Base-by-base conservation (phyloP, 257 asterid genomes). In the Nicotiana tomentosiformis region DNA sequence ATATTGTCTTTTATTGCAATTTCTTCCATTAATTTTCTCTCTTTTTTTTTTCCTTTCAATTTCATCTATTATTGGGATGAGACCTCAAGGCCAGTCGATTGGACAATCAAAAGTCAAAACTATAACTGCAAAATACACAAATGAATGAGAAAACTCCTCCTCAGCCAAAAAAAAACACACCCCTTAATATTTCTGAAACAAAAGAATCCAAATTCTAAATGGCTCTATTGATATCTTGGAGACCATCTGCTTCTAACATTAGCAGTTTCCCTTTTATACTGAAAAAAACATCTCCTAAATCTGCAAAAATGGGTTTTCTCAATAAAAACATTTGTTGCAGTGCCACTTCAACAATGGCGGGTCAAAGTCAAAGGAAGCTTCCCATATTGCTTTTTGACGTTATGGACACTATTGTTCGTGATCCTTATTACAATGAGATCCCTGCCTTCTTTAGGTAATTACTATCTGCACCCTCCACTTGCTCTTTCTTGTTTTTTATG, bases 321-420 rank as follows among this genome's bases (percentile, higher is more conserved):
- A 82, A 49, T 79, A 33, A 33, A 69, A 56, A 66, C 61, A 23
- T 83, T 43, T 39, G 64, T 64, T 33, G 81, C 80, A 32, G 79
- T 67, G 15, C 55, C 85, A 26, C 82, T 26, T 32, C 64, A 37
- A 17, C 6, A 66, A 29, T 82, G 78, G 6, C 15, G 23, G 39
- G 2, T 70, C 83, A 43, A 43, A 43, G 2, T 70, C 83, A 15
- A 81, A n/a, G 93, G 67, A 95, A 90, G 88, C 90, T 91, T 58
- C 99, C 99, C 10, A 77, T 95, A 53, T 88, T 95, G 80, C 91
- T 95, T 53, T 95, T 95, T 87, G 99, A 95, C 86, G 92, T 95
- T 68, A 92, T 95, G 96, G 97, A 94, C 82, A 95, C 99, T 12
- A 77, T 95, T 66, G 97, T 95, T 78, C 92, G 93, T 72, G 98